phyloP scores from a whole-genome alignment of 352 stramenopile genomes.

The Globisporangium radiosum region DNA sequence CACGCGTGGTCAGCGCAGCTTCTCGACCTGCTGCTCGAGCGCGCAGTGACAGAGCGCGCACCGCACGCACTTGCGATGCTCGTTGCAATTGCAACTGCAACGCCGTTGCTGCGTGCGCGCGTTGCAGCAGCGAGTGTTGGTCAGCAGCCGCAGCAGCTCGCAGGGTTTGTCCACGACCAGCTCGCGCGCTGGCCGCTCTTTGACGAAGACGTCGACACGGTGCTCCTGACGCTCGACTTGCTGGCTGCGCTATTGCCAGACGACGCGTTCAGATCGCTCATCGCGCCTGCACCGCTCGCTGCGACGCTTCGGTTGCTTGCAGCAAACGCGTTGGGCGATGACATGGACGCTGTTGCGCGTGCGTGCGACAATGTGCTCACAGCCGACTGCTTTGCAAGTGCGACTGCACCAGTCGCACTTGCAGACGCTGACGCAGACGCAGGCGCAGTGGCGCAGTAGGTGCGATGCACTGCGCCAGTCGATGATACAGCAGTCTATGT shows the following conservation, averaged over 20 bases:
- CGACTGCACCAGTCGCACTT: not conserved
- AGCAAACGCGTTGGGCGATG: conserved; percentile 36
- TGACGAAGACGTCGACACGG: conserved; percentile 57
- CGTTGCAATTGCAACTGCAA: conserved; percentile 20
- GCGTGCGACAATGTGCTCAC: conserved; percentile 31
- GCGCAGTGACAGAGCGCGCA: conserved; percentile 38
- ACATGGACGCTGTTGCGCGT: conserved; percentile 30
- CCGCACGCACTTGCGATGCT: conserved; percentile 41
- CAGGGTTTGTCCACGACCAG: conserved; percentile 33
- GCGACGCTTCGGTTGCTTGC: conserved; percentile 43
- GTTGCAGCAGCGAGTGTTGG: conserved; percentile 31
- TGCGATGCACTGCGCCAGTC: not conserved
- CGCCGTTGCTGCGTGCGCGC: conserved; percentile 27
- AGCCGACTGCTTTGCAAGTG: not conserved
- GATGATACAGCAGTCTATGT: not conserved
- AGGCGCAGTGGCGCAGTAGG: not conserved
- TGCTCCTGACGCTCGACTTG: conserved; percentile 43
- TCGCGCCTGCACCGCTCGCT: conserved; percentile 36
- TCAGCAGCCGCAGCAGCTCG: conserved; percentile 26
- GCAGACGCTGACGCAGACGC: not conserved
- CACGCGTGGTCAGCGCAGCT: conserved; percentile 43
- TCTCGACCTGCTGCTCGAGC: conserved; percentile 33
- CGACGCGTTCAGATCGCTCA: conserved; percentile 21
- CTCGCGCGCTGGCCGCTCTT: conserved; percentile 53
- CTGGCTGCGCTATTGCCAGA: conserved; percentile 29